These are phyloP conservation scores for Talaromyces sp. DNA, from an alignment of 2,329 filamentous ascomycete genomes.

Conservation along the genomic window DNA sequence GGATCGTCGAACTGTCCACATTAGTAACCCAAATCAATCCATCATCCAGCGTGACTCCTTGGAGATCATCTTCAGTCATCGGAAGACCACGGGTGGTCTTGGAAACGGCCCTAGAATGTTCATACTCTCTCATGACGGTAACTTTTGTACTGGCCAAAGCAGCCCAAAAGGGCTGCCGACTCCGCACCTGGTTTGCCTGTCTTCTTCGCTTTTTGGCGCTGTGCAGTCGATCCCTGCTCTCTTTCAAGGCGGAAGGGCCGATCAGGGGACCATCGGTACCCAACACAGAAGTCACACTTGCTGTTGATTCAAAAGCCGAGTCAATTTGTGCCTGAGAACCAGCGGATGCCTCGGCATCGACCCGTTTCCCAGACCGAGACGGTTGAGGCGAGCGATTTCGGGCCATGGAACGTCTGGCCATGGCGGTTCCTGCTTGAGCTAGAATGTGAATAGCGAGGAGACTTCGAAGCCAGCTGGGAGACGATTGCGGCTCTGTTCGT, in stretches of 20 bases:
- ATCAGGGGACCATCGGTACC: constrained; percentile 42
- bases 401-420: constrained; percentile 43
- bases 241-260: constrained; percentile 47
- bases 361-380: constrained; percentile 36
- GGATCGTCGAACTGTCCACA: constrained; percentile 42
- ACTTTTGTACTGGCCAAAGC: constrained; percentile 94
- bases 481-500: constrained; percentile 35
- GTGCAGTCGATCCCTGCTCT: constrained; percentile 54
- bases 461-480: constrained; percentile 42
- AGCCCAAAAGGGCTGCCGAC: constrained; percentile 89
- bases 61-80: constrained; percentile 38
- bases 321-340: constrained; percentile 38
- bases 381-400: constrained; percentile 38
- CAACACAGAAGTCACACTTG: constrained; percentile 35
- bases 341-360: constrained; percentile 41
- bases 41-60: constrained; percentile 35
- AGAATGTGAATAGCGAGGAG: constrained; percentile 45
- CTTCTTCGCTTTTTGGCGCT: constrained; percentile 77
- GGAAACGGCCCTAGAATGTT: constrained; percentile 59
- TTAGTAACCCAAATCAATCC: constrained; percentile 44
- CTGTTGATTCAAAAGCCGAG: constrained; percentile 38
- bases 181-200: constrained; percentile 84
- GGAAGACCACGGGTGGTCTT: constrained; percentile 33
- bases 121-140: constrained; percentile 86
- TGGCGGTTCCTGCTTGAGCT: constrained; percentile 43